Evolutionary conservation across 345 rosid genomes (phyloP).

Genomic region (Citrus mangshanensis): DNA sequence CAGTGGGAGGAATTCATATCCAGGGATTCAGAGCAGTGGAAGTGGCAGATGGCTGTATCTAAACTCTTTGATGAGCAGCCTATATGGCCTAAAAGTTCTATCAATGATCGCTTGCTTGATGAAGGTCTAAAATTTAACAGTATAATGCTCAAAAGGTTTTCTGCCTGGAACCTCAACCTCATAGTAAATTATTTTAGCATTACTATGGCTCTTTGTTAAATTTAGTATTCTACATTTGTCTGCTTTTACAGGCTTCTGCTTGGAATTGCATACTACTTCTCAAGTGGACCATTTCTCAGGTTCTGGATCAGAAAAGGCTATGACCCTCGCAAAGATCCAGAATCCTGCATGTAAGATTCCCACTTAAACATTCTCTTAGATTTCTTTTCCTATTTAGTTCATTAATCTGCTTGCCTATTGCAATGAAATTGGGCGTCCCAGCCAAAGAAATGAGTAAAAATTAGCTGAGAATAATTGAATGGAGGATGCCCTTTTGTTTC

Average conservation of each 20-base stretch:
- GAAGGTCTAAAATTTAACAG: conserved; percentile 59
- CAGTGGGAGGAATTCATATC: conserved; percentile 61
- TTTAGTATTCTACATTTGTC: conserved; percentile 10
- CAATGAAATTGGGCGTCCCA: not conserved
- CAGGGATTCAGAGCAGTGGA: conserved; percentile 62
- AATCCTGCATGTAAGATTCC: conserved; percentile 80
- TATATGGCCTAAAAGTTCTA: conserved; percentile 80
- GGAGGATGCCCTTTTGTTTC: not conserved
- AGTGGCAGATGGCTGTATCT: conserved; percentile 68
- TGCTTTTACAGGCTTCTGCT: conserved; percentile 64
- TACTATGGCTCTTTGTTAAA: not conserved
- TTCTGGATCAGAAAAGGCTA: conserved; percentile 98
- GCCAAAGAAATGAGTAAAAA: not conserved
- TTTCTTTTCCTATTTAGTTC: not conserved
- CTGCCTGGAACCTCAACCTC: conserved; percentile 4
- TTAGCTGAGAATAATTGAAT: not conserved
- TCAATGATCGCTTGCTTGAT: conserved; percentile 62
- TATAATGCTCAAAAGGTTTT: conserved; percentile 73
- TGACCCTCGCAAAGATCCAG: conserved; percentile 95
- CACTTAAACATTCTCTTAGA: not conserved
- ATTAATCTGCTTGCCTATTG: not conserved
- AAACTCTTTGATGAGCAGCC: conserved; percentile 85
- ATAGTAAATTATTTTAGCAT: conserved; percentile 6
- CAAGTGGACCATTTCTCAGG: conserved; percentile 80
- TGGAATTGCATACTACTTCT: conserved; percentile 85